These are phyloP conservation scores for Aspergillus sp. DNA, from an alignment of 2,329 filamentous ascomycete genomes.

Conservation along the genomic window DNA sequence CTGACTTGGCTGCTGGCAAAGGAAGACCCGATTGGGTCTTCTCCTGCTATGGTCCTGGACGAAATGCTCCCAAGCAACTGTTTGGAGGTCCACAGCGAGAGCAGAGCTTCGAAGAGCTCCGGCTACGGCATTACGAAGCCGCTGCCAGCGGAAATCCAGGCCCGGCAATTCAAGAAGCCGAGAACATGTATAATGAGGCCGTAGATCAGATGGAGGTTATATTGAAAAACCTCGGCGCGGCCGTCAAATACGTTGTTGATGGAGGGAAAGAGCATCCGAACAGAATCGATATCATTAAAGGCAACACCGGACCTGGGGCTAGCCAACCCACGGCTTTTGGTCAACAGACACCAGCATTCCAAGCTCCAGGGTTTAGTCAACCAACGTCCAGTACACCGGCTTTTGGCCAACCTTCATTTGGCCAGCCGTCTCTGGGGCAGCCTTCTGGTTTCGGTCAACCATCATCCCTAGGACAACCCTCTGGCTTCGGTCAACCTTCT, in stretches of 20 bases:
- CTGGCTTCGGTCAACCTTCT: constrained; percentile 29
- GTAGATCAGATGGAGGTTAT: constrained; percentile 72
- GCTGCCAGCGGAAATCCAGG: constrained; percentile 60
- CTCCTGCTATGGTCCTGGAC: constrained; percentile 79
- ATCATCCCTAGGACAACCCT: constrained; percentile 18
- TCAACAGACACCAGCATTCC: constrained; percentile 35
- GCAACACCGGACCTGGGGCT: constrained; percentile 25
- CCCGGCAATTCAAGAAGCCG: constrained; percentile 52
- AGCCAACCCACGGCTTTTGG: constrained; percentile 26
- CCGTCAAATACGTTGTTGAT: constrained; percentile 67
- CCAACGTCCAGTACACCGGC: constrained; percentile 19
- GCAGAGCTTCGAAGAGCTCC: constrained; percentile 84
- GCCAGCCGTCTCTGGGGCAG: constrained; percentile 26
- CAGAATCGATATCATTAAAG: constrained; percentile 56
- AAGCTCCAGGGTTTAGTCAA: constrained; percentile 27
- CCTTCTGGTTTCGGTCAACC: constrained; percentile 18
- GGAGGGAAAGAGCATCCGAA: constrained; percentile 73
- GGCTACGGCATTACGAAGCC: constrained; percentile 68
- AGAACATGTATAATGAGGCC: constrained; percentile 62
- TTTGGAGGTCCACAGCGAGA: constrained; percentile 79
- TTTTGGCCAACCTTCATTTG: constrained; percentile 25
- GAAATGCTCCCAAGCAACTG: constrained; percentile 74
- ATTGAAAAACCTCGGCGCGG: constrained; percentile 67
- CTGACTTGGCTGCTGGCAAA: constrained; percentile 60
- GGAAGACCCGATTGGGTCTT: constrained; percentile 82